Conservation (phyloP, 768 basidiomycete genomes). For the Pleurotus platypus region DNA sequence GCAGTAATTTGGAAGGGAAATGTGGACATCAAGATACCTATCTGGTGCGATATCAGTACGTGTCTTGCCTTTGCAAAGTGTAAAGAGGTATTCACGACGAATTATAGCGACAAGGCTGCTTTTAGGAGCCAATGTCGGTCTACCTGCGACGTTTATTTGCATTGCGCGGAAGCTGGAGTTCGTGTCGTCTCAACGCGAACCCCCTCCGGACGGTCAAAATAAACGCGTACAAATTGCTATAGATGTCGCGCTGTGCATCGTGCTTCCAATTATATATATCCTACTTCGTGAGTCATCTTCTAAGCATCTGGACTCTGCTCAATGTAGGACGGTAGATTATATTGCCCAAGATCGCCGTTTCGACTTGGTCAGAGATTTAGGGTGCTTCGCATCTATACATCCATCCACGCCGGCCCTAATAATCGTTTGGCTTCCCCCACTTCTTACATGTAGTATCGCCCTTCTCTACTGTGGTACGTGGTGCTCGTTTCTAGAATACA, state of each 20-base stretch:
- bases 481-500: conserved; percentile 9
- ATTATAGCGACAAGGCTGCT: conserved; percentile 38
- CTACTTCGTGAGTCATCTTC: conserved; percentile 45
- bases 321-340: conserved; percentile 33
- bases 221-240: conserved; percentile 38
- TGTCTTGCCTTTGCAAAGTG: not conserved
- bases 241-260: conserved; percentile 47
- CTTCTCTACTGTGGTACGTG: conserved; percentile 37
- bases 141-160: conserved; percentile 6
- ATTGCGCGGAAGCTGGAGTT: conserved; percentile 1
- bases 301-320: not conserved
- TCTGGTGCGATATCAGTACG: conserved; percentile 69
- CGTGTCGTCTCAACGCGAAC: conserved; percentile 5
- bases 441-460: conserved; percentile 36
- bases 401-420: conserved; percentile 37
- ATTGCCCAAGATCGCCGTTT: conserved; percentile 62
- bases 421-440: conserved; percentile 43
- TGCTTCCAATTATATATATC: conserved; percentile 55
- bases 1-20: conserved; percentile 50
- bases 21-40: conserved; percentile 32
- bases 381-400: conserved; percentile 48
- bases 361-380: conserved; percentile 54
- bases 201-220: conserved; percentile 23
- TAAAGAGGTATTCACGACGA: not conserved
- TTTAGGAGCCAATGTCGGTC: conserved; percentile 15